Base-by-base conservation (phyloP, 257 asterid genomes). In the Ocimum tenuiflorum region DNA sequence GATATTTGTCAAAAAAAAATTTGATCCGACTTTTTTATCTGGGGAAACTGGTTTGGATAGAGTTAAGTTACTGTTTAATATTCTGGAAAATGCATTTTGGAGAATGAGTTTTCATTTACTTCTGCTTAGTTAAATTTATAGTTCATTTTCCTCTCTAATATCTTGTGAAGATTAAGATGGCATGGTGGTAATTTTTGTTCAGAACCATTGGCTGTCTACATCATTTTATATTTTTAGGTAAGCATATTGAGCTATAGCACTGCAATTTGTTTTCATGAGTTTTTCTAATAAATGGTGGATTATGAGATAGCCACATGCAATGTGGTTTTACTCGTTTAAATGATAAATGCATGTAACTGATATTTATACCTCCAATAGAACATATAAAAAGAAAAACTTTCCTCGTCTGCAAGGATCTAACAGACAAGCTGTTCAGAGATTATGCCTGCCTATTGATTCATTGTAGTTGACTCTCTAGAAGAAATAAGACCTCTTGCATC, bases 21-120 rank as follows among this genome's bases (percentile, higher is more conserved):
- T 24, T 3, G 60, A 8, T 58, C 43, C 14, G 11, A n/a, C n/a
- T 15, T 20, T 57, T 51, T 61, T 35, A 29, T 14, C 20, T 11
- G 56, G 56, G 51, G 31, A 64, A 53, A 27, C n/a, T 29, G 59
- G 52, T 71, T 63, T 70, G 42, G 41, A 23, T 42, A 59, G 52
- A 24, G 48, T 35, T 18, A 9, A 18, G 5, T 7, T 6, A 31
- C 27, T 31, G 27, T 53, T n/a, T 24, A 54, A 22, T 56, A 10
- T 39, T 59, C 59, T 65, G 23, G 54, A 36, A 23, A 50, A 3
- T 63, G 49, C 38, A 38, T 10, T 22, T n/a, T 52, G 46, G 36
- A 51, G 19, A 62, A 47, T 24, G 13, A 38, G 19, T 54, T 5
- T 53, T 45, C 38, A 10, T 27, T 31, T 50, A 27, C 29, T 14